Conservation (phyloP, 768 basidiomycete genomes). For the Phanerodontia chrysosporium region DNA sequence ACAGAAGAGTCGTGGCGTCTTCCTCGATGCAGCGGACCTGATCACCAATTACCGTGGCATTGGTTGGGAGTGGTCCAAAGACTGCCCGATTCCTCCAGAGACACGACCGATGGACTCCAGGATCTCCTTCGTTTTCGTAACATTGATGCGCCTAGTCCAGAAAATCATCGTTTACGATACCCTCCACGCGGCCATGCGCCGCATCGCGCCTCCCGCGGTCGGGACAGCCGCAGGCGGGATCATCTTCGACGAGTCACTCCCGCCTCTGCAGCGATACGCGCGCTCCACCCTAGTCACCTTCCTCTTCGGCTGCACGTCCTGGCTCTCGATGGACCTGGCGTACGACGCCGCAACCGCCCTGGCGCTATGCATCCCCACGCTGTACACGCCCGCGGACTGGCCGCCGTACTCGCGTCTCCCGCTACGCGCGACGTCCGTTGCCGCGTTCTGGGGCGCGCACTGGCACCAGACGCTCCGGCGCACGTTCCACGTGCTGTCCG, state of each 20-base stretch:
- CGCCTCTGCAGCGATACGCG: conserved; percentile 29
- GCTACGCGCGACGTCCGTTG: conserved; percentile 31
- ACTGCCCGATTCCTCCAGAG: conserved; percentile 26
- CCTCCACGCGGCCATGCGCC: conserved; percentile 43
- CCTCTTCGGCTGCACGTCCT: conserved; percentile 5
- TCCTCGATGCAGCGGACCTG: conserved; percentile 41
- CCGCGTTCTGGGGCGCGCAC: conserved; percentile 33
- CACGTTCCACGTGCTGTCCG: conserved; percentile 24
- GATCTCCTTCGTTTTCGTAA: conserved; percentile 32
- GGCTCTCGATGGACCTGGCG: conserved; percentile 11
- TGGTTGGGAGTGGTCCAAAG: conserved; percentile 51
- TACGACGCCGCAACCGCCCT: conserved; percentile 22
- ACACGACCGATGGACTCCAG: conserved; percentile 25
- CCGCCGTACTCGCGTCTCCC: conserved; percentile 31
- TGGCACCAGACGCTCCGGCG: conserved; percentile 37
- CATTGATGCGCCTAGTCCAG: conserved; percentile 28
- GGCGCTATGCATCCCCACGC: conserved; percentile 24
- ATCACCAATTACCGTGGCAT: conserved; percentile 47
- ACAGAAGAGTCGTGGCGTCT: not conserved
- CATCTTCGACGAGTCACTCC: conserved; percentile 33
- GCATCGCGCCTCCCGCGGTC: conserved; percentile 28
- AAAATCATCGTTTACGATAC: conserved; percentile 40
- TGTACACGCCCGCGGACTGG: conserved; percentile 27
- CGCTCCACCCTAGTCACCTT: not conserved
- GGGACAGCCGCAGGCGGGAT: conserved; percentile 29